Base-by-base conservation (phyloP, 345 rosid species). In the Litchi chinensis region DNA sequence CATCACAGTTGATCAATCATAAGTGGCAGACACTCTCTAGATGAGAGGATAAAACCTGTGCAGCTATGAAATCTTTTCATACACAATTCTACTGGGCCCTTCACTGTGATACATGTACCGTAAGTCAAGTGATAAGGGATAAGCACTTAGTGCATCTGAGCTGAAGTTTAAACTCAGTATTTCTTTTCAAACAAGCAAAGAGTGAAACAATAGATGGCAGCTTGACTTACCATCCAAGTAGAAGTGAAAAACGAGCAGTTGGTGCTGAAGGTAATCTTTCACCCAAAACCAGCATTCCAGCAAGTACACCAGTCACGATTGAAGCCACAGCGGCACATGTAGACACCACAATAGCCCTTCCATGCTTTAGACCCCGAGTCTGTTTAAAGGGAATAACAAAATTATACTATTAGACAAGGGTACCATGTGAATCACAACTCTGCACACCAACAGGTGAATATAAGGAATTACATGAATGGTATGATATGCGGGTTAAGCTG, bases 271-370 rank as follows among this genome's bases (percentile, higher is more conserved):
- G 99, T 82, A 96, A 84, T 77, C 77, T 82, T 83, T 94, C 98
- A 71, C 99, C 99, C 79, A 96, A 77, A 71, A 94, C 97, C 69
- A 94, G 89, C 96, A 93, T 93, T 79, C 99, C 99, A 7, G 99
- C 98, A 76, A 96, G 89, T 66, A 96, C 98, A 73, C 99, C 98
- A 50, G 98, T 94, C 74, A 96, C 88, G 39, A 96, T 94, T 65
- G 99, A 96, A 71, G 98, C 97, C 76, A 96, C 95, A 21, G 98
- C 98, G 69, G 98, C 98, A 80, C 99, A 96, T 11, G 98, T 96
- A 60, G 97, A 96, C 13, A 94, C 90, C 56, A 96, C 92, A 10
- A 96, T 93, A 73, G 98, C 99, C 79, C 99, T 92, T 48, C 99
- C 99, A 63, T 96, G 97, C 84, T 96, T 96, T 28, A 96, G 85